Conservation (phyloP, 2,329 filamentous ascomycete species). For the Fusarium pseudograminearum region DNA sequence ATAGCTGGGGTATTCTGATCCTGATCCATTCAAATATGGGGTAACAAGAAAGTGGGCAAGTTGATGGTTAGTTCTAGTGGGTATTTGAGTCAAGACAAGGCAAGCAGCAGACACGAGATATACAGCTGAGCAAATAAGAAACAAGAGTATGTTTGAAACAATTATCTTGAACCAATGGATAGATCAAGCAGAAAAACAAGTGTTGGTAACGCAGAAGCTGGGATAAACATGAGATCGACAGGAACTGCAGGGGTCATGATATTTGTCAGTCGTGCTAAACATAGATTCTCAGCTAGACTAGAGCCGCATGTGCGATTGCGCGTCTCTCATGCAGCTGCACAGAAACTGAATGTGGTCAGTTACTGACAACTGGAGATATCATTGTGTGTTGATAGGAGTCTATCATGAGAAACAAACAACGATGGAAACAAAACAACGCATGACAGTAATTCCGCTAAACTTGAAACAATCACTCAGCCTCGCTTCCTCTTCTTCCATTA, state of each 20-base stretch:
- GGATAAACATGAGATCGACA: slow-evolving; percentile 27
- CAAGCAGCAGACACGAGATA: slow-evolving; percentile 19
- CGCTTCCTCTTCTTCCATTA: slow-evolving; percentile 4
- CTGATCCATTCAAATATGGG: slow-evolving; percentile 21
- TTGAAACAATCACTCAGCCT: background rate
- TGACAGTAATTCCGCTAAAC: slow-evolving; percentile 1
- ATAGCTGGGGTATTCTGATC: slow-evolving; percentile 2
- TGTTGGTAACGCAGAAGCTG: slow-evolving; percentile 3
- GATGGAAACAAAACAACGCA: background rate
- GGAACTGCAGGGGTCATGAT: slow-evolving; percentile 18
- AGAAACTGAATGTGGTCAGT: background rate
- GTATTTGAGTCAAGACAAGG: background rate
- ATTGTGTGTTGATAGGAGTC: too few relatives aligned
- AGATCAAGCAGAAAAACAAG: background rate
- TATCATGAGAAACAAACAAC: background rate
- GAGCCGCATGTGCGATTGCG: slow-evolving; percentile 33
- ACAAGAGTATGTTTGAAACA: background rate
- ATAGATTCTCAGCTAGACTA: slow-evolving; percentile 19
- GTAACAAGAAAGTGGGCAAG: slow-evolving; percentile 2
- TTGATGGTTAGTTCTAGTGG: slow-evolving; percentile 22
- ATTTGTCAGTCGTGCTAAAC: slow-evolving; percentile 26
- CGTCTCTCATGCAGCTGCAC: slow-evolving; percentile 18
- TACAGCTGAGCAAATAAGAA: slow-evolving; percentile 6
- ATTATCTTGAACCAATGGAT: background rate
- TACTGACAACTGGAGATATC: background rate